Evolutionary conservation across 1,284 basidiomycete species (phyloP), one percentile per base, ranked within the genome.

Genomic region (Puccinia triticina): DNA sequence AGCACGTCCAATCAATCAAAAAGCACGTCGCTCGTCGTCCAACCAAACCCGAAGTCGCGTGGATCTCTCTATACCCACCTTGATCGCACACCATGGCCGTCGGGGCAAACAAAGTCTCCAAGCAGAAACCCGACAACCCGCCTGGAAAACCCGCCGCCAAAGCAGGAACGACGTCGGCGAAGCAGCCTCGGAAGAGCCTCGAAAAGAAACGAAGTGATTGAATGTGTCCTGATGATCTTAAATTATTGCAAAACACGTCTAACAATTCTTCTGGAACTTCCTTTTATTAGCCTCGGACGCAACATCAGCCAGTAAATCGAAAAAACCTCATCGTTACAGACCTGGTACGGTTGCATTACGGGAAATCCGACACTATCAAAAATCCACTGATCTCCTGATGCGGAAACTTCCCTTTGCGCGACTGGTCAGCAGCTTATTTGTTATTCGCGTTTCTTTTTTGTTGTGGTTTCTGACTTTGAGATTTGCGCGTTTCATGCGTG

Each of bases 321-420:
- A 84, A 74, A 84, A 84, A 61, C 83, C 83, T 23, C 83, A 84
- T 77, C 84, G 85, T 4, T 86, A 84, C 83, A 79, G 84, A 57
- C 85, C 85, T 29, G 85, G 85, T 43, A 86, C 85, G 32, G 85
- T 86, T 61, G 85, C 85, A 2, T 82, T 86, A 32, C 78, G 85
- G 53, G 85, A 86, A 74, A 86, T 86, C 34, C 84, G 85, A 83
- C 84, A 83, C 21, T 84, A 84, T 82, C 85, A 85, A 83, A 86
- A 86, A 84, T 85, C 85, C 61, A 86, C 86, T 69, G 86, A 86
- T 74, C 85, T 86, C 77, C 83, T 86, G 57, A 86, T 86, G 82
- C 84, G 86, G 50, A 86, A 86, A 83, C 84, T 86, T 34, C 86
- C 86, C 14, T 84, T 83, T 77, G 78, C 59, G 21, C 80, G 76